Percentiles rank a stretch among this genome's conserved stretches.
Conservation (phyloP, 2,329 filamentous ascomycete genomes). For the Penicillium sp. region DNA sequence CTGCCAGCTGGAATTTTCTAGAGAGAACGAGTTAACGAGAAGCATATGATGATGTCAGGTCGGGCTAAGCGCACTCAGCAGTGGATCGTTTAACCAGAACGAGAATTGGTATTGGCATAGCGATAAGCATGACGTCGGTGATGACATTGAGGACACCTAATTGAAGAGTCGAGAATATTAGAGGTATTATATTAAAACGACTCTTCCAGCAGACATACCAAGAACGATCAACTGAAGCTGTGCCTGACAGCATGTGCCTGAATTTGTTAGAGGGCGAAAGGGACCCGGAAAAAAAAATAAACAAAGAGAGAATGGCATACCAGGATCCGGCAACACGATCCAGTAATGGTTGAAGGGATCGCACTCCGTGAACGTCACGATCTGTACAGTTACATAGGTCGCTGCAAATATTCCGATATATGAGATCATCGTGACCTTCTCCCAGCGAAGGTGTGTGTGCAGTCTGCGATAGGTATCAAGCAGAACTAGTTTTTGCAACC, state of each 20-base stretch:
- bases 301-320: constrained; percentile 2
- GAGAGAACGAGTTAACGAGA: no score
- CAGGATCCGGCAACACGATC: constrained; percentile 19
- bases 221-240: no score
- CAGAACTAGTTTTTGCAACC: constrained; percentile 20
- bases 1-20: constrained; percentile 4
- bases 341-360: constrained; percentile 21
- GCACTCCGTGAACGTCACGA: constrained; percentile 22
- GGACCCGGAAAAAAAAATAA: not conserved
- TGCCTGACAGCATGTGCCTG: no score
- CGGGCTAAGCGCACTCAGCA: no score
- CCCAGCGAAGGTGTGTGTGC: constrained; percentile 16
- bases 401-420: constrained; percentile 15
- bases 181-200: no score
- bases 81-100: no score
- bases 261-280: not conserved
- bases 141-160: no score
- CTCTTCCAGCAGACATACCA: no score
- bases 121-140: no score
- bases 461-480: constrained; percentile 21
- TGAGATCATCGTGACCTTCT: constrained; percentile 15
- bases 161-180: no score
- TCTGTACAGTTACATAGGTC: constrained; percentile 17
- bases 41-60: no score
- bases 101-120: no score